Percentiles rank a stretch among this genome's conserved stretches.
phyloP scores from a whole-genome alignment of 164 flowering plant species.

The Santalum album region DNA sequence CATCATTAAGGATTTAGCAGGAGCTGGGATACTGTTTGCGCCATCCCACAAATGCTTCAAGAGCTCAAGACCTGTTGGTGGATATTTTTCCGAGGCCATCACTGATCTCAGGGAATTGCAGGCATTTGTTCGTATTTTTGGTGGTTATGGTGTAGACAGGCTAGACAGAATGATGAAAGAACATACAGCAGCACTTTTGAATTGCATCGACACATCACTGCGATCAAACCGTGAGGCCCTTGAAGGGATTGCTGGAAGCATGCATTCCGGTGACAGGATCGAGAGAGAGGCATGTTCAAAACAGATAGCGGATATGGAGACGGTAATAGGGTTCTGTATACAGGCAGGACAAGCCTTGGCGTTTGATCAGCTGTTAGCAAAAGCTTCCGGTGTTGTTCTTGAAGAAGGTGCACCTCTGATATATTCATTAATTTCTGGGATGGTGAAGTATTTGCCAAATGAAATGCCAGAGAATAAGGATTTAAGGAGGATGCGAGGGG shows the following conservation, averaged over 20 bases:
- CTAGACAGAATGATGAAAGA: conserved; percentile 85
- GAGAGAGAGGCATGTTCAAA: conserved; percentile 71
- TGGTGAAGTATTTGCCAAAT: conserved; percentile 68
- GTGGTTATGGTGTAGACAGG: conserved; percentile 92
- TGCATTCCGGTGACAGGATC: conserved; percentile 67
- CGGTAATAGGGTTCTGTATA: conserved; percentile 78
- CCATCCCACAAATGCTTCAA: conserved; percentile 77
- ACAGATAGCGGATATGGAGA: conserved; percentile 83
- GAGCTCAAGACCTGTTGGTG: conserved; percentile 93
- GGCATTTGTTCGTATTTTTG: conserved; percentile 85
- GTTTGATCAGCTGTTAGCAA: conserved; percentile 67
- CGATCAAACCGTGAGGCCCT: conserved; percentile 82
- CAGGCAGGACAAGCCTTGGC: conserved; percentile 92
- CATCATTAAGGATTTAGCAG: conserved; percentile 81
- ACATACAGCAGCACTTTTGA: conserved; percentile 84
- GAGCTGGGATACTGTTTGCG: conserved; percentile 80
- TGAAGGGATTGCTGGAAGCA: conserved; percentile 68
- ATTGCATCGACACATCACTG: conserved; percentile 85
- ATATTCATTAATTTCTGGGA: conserved; percentile 56
- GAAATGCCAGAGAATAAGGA: conserved; percentile 80
- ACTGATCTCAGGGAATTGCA: conserved; percentile 73
- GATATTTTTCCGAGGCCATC: conserved; percentile 88
- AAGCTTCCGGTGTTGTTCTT: conserved; percentile 80
- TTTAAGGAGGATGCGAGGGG: conserved; percentile 64
- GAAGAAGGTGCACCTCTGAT: conserved; percentile 82